phyloP scores from a whole-genome alignment of 352 stramenopile genomes.

The Nothophytophthora sp. region DNA sequence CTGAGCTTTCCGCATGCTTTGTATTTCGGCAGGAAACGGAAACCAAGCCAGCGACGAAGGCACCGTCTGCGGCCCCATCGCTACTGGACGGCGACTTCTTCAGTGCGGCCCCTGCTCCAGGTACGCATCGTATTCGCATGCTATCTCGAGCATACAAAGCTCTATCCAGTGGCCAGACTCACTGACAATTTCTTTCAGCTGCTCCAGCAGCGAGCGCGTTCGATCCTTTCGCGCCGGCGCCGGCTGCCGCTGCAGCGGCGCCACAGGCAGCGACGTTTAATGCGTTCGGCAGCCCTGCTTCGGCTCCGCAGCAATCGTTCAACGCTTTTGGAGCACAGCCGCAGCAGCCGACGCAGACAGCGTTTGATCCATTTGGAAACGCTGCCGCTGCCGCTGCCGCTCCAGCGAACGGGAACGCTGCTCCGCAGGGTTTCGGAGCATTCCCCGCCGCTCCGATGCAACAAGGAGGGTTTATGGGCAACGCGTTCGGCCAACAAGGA shows the following conservation, averaged over 20 bases:
- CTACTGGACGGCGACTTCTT: constrained; percentile 85
- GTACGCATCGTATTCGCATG: no score
- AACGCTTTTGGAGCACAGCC: constrained; percentile 55
- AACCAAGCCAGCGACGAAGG: constrained; percentile 42
- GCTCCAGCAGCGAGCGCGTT: constrained; percentile 45
- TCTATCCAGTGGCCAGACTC: background rate
- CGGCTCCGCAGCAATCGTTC: constrained; percentile 48
- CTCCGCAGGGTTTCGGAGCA: constrained; percentile 38
- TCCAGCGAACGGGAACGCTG: constrained; percentile 23
- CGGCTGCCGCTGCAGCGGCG: constrained; percentile 23
- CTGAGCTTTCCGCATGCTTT: background rate
- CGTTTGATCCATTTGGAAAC: constrained; percentile 68
- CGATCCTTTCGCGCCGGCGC: constrained; percentile 61
- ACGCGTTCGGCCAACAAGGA: constrained; percentile 47
- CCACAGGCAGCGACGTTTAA: constrained; percentile 33
- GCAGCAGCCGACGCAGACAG: constrained; percentile 33
- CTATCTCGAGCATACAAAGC: constrained; percentile 1
- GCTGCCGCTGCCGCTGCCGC: no score
- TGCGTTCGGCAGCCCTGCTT: constrained; percentile 37
- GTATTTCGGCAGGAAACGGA: constrained; percentile 36
- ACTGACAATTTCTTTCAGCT: constrained; percentile 10
- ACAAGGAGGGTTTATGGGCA: constrained; percentile 46
- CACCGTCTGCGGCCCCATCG: constrained; percentile 60
- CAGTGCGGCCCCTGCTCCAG: constrained; percentile 33
- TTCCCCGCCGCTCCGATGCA: constrained; percentile 42